Evolutionary conservation across 2,329 filamentous ascomycete genomes (phyloP), one percentile per base, ranked within the genome.

Genomic region (Fusarium sp.): DNA sequence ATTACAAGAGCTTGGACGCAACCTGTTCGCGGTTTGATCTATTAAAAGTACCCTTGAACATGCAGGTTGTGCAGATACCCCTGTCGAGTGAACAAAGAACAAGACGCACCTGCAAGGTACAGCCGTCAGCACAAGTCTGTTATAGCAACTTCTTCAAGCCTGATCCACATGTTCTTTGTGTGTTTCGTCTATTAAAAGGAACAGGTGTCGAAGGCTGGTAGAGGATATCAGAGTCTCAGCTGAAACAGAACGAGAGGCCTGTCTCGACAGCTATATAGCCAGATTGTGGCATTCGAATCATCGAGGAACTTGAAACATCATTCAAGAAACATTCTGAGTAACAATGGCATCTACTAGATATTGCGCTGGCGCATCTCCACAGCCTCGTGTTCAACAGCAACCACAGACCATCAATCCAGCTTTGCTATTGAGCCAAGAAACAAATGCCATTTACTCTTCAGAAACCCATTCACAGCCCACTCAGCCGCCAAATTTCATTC

Each of bases 41-140:
- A 63, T 74, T 72, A 40, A 45, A 20, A 42, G 65, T 16, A 40
- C 57, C 52, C 66, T 63, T 60, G 10, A 47, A 22, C 16, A 58
- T 33, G 2, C 18, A 5, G 35, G 18, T 35, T 31, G 13, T 29
- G 38, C 25, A 18, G 8, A 16, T 3, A 29, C 25, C 61, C 29
- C 33, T 63, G 25, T 42, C 38, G 35, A 56, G 27, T 50, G 60
- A 66, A 72, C 71, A 74, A 74, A 72, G 71, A 69, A 73, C 54
- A 69, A 74, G 71, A 61, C 59, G 11, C 42, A 42, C 31, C 47
- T 42, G 47, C 61, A 40, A 40, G 47, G 47, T 42, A 31, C 61
- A 38, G 47, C 42, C 42, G 18, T 25, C 42, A 27, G 40, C 20
- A 62, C 42, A 54, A 18, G 50, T 14, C 22, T 25, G 25, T 63